Base-by-base conservation (phyloP, 768 basidiomycete species). In the Amanita inopinata region DNA sequence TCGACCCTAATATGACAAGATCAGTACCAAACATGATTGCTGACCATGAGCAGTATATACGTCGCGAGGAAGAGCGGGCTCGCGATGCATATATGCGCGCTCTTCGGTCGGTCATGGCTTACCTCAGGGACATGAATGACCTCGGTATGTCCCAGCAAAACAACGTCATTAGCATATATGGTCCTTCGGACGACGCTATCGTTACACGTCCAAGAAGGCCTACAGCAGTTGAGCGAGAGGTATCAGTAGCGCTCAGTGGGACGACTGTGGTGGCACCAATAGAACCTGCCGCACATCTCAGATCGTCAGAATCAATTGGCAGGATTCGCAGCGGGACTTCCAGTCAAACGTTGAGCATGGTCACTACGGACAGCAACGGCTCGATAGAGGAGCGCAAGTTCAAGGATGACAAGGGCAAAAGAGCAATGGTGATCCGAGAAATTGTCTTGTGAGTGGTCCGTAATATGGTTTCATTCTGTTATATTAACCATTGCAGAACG, bases 121-220 rank as follows among this genome's bases (percentile, higher is more conserved):
- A 98, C 61, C 73, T 99, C 14, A 80, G 80, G 53, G 96, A 99
- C 53, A 83, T 99, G 78, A 84, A 92, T 55, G 96, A 99, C 55
- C 69, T 99, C 22, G 81, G 80, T 12, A 60, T 79, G 50, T 74
- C 79, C 14, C 83, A 82, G 53, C 82, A 82, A 54, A 56, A 64
- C 11, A 67, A 70, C 45, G 60, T 71, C 8, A 47, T 76, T 51
- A 78, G 77, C 44, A 64, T 80, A 60, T 82, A 84, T 55, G 75
- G 76, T 10, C 56, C 65, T 15, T 54, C 66, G 7, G 76, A 76
- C 18, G 75, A 76, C 33, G 51, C 53, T 15, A 52, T 55, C 25
- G 46, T 55, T 24, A 31, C 57, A 30, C 73, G 84, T 28, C 70
- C 81, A 28, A 73, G 85, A 45, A 68, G 84, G 36, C 79, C 83